Percentiles rank a stretch among this genome's conserved stretches.
Conservation (phyloP, 306 rosid species). For the Casuarina cunninghamiana region DNA sequence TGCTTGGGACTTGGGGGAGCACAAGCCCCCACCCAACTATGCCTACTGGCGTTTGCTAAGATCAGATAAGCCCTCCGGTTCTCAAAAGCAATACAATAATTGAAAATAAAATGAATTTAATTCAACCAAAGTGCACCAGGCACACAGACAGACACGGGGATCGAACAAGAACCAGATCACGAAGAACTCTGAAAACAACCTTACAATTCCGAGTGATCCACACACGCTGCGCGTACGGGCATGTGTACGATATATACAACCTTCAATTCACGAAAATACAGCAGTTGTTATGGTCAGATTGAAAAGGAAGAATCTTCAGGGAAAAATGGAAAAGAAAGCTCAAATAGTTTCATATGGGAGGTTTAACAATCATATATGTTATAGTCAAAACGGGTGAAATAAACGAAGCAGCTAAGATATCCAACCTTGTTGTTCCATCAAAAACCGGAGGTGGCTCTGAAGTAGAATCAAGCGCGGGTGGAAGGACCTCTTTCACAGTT, state of each 20-base stretch:
- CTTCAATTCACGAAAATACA: slow-evolving; percentile 37
- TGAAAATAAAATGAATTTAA: not conserved
- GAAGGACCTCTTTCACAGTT: slow-evolving; percentile 54
- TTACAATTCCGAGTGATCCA: slow-evolving; percentile 83
- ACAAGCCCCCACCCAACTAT: not conserved
- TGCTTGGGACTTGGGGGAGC: not conserved
- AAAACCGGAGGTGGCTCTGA: slow-evolving; percentile 78
- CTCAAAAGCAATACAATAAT: not conserved
- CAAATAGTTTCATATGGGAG: not conserved
- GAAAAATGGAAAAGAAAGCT: not conserved
- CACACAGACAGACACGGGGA: not conserved
- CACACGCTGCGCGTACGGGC: slow-evolving; percentile 89
- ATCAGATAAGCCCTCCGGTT: not conserved
- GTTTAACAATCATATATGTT: slow-evolving; percentile 7
- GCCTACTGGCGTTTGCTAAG: not conserved
- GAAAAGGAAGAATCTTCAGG: slow-evolving; percentile 1
- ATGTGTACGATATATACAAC: slow-evolving; percentile 72
- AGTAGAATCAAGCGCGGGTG: slow-evolving; percentile 58
- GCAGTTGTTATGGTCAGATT: slow-evolving; percentile 21
- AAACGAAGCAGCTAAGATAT: not conserved
- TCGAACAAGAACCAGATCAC: slow-evolving; percentile 10
- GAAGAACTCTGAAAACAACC: slow-evolving; percentile 40
- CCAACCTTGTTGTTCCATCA: slow-evolving; percentile 81
- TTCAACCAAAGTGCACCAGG: not conserved
- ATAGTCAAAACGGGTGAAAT: not conserved